These are phyloP conservation scores for Neofusicoccum umdonicola DNA, from an alignment of 2,329 filamentous ascomycete genomes.

Conservation along the genomic window DNA sequence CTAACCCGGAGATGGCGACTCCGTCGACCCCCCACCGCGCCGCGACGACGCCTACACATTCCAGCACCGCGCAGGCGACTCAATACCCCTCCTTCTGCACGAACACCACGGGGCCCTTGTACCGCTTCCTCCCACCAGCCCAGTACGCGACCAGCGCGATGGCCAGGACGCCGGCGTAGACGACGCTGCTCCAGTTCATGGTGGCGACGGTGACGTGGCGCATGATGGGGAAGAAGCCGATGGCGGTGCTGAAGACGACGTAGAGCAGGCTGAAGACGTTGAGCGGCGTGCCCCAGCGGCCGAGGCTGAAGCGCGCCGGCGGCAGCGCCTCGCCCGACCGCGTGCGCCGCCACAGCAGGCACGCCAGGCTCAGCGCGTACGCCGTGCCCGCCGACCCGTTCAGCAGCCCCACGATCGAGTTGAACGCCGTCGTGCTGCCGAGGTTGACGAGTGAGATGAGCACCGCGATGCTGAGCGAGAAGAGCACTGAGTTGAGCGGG, in stretches of 20 bases:
- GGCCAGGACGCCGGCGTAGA: constrained; percentile 31
- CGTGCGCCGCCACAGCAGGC: constrained; percentile 8
- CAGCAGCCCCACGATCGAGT: constrained; percentile 25
- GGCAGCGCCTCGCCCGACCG: neutral
- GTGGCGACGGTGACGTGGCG: constrained; percentile 21
- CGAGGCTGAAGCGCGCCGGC: constrained; percentile 7
- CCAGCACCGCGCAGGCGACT: too few species aligned
- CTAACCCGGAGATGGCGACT: too few species aligned
- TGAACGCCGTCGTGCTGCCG: constrained; percentile 41
- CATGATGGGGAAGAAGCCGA: constrained; percentile 38
- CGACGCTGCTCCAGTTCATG: constrained; percentile 38
- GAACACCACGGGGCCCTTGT: constrained; percentile 30
- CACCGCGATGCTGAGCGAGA: constrained; percentile 27
- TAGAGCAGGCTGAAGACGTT: constrained; percentile 34
- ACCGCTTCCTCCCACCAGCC: constrained; percentile 30
- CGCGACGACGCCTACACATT: too few species aligned
- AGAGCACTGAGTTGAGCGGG: constrained; percentile 17
- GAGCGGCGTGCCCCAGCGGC: neutral
- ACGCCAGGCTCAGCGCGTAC: constrained; percentile 10
- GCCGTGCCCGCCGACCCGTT: neutral
- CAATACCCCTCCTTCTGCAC: neutral
- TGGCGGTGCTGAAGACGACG: constrained; percentile 37
- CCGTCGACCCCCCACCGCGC: too few species aligned
- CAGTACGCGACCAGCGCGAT: constrained; percentile 30
- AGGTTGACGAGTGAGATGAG: constrained; percentile 46